Evolutionary conservation across 805 yeast species (phyloP).

Genomic region (Starmera caribaea): DNA sequence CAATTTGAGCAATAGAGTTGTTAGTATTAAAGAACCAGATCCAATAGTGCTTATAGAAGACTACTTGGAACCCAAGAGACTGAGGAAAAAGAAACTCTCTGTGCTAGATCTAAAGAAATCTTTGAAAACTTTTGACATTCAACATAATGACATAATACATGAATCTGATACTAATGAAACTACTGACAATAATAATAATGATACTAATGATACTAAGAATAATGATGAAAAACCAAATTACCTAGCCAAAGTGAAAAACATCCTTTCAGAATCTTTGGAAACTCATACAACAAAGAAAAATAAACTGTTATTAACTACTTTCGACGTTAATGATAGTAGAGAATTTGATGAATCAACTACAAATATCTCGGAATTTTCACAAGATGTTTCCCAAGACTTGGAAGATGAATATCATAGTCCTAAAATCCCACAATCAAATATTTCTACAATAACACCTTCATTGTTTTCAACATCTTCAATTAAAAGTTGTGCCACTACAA

Average conservation of each 20-base stretch:
- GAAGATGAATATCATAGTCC: slow-evolving; percentile 3
- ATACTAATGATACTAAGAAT: background rate
- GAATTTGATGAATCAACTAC: background rate
- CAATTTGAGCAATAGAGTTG: too few species aligned
- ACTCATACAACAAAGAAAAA: background rate
- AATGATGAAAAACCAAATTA: slow-evolving; percentile 5
- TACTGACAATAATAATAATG: background rate
- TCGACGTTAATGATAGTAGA: background rate
- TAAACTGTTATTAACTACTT: too few species aligned
- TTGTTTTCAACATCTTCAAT: background rate
- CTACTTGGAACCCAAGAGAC: slow-evolving; percentile 28
- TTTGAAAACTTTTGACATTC: slow-evolving; percentile 6
- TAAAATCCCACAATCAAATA: slow-evolving; percentile 1
- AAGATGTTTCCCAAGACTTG: background rate
- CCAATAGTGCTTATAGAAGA: slow-evolving; percentile 45
- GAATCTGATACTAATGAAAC: background rate
- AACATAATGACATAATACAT: background rate
- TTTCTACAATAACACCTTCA: slow-evolving; percentile 4
- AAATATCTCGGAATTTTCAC: background rate
- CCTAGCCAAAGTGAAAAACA: slow-evolving; percentile 8
- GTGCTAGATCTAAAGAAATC: slow-evolving; percentile 25
- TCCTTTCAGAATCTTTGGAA: slow-evolving; percentile 2
- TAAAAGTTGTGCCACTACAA: background rate
- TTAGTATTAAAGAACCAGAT: slow-evolving; percentile 7
- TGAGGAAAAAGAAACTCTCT: slow-evolving; percentile 20